Base-by-base conservation (phyloP, 352 stramenopile species). In the Pseudoperonospora humuli region DNA sequence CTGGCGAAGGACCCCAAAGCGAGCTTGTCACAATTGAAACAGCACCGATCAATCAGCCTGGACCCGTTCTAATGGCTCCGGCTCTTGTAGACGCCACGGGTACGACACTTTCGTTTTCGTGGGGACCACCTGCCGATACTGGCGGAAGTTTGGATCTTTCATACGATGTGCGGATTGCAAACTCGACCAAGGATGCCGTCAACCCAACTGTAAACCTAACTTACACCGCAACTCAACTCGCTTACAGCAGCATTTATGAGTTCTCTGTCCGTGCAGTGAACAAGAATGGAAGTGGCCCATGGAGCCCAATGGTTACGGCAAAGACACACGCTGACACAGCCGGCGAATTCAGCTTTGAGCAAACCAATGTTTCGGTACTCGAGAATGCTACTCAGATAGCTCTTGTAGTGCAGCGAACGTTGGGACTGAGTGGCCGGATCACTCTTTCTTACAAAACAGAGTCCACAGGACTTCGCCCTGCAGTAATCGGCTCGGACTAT, bases 321-420 rank as follows among this genome's bases (percentile, higher is more conserved):
- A 54, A n/a, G 6, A 87, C 75, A 0, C 50, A 71, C 7, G 68
- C 71, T 2, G 72, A 83, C 14, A 39, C 67, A 8, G 64, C 72
- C n/a, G 75, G 75, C 0, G 58, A 66, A 17, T 81, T 87, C 38
- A 72, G 45, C 26, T 66, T 87, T 29, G 45, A 41, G 7, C 42
- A 45, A 18, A 25, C 56, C 0, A 49, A 23, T 0, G 33, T 57
- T 2, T 50, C 42, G 1, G 61, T 85, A 3, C 17, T 63, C 0
- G 74, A 87, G 26, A 77, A 82, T 18, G 60, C 55, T 9, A 67
- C 52, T 0, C 21, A 49, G 8, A 34, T 84, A 3, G 18, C 29
- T 11, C 29, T 85, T 0, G 19, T 43, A 5, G 45, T 87, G 3
- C 23, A 33, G n/a, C 75, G 75, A 7, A 53, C 39, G 0, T 70